Conservation (phyloP, 176 grass and related monocot species). For the Avena atlantica region DNA sequence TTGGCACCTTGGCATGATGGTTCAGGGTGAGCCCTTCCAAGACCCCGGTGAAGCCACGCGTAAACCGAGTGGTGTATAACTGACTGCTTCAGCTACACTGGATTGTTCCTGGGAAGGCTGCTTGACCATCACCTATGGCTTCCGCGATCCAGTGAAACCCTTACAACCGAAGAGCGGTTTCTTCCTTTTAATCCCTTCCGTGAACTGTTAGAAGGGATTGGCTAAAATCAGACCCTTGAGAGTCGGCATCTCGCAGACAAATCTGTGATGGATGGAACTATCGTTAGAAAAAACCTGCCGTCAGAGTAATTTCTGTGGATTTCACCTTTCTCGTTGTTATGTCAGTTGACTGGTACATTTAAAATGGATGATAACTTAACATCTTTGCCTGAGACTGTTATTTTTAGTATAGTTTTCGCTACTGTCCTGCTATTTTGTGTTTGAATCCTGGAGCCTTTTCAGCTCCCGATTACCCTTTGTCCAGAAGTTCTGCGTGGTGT, state of each 20-base stretch:
- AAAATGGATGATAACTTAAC: constrained; percentile 35
- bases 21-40: constrained; percentile 98
- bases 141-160: constrained; percentile 50
- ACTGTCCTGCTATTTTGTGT: background rate
- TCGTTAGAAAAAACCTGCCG: constrained; percentile 32
- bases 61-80: constrained; percentile 53
- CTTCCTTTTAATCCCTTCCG: constrained; percentile 35
- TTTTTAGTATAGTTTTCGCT: background rate
- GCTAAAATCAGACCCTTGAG: constrained; percentile 41
- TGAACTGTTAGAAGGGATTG: constrained; percentile 48
- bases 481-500: background rate
- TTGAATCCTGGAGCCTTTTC: background rate
- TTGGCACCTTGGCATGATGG: constrained; percentile 21
- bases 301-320: constrained; percentile 29
- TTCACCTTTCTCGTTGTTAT: background rate
- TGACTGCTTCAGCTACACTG: constrained; percentile 51
- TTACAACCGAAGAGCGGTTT: constrained; percentile 31
- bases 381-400: background rate
- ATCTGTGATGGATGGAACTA: constrained; percentile 28
- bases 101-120: constrained; percentile 56
- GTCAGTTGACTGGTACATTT: background rate
- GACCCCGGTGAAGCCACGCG: constrained; percentile 80
- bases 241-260: constrained; percentile 7
- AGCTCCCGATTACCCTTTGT: background rate
- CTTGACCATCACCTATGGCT: constrained; percentile 46